Evolutionary conservation across 345 rosid genomes (phyloP).

Genomic region (Capsella bursapastoris): DNA sequence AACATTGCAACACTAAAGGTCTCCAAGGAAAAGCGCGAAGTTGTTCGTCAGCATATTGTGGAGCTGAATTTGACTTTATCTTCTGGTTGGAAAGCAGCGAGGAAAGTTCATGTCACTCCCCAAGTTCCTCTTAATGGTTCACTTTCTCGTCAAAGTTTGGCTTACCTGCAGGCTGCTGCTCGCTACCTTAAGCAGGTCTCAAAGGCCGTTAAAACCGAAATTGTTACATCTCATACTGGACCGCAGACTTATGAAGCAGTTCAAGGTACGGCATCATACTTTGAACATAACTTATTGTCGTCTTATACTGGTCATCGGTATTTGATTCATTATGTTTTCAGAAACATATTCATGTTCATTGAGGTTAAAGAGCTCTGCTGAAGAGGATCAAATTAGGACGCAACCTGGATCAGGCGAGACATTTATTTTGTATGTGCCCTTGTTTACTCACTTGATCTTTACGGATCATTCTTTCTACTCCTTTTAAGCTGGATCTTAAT

Average conservation of each 20-base stretch:
- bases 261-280: constrained; percentile 61
- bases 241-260: constrained; percentile 75
- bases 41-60: constrained; percentile 58
- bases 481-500: constrained; percentile 6
- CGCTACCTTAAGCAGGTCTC: constrained; percentile 87
- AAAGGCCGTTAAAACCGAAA: constrained; percentile 72
- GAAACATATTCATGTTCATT: constrained; percentile 78
- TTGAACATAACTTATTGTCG: constrained; percentile 2
- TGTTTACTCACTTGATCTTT: constrained; percentile 13
- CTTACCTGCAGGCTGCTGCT: constrained; percentile 80
- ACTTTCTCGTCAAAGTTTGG: constrained; percentile 78
- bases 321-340: constrained; percentile 45
- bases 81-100: constrained; percentile 75
- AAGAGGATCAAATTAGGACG: constrained; percentile 70
- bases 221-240: constrained; percentile 63
- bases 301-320: constrained; percentile 1
- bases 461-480: constrained; percentile 1
- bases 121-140: constrained; percentile 67
- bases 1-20: constrained; percentile 60
- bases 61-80: constrained; percentile 58
- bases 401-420: constrained; percentile 93
- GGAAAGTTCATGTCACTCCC: constrained; percentile 62
- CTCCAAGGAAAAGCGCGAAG: constrained; percentile 58
- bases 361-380: constrained; percentile 82
- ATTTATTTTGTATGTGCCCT: constrained; percentile 75